Evolutionary conservation across 345 rosid species (phyloP).

Genomic region (Cardamine occulta): DNA sequence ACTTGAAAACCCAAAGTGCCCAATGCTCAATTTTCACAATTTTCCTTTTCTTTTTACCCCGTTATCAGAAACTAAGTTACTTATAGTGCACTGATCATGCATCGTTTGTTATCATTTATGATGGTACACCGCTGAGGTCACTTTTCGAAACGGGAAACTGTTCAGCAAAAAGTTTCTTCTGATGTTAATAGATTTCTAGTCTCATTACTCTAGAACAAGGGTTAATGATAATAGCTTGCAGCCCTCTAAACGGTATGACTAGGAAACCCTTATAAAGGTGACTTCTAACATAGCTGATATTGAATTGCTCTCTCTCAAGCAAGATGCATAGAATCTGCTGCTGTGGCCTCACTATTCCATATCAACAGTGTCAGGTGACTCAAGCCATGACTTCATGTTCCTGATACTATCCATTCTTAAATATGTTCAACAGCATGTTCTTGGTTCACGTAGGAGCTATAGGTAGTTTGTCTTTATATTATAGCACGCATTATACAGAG

Average conservation of each 20-base stretch:
- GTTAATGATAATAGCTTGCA: neutral
- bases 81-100: slow-evolving; percentile 12
- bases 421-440: slow-evolving; percentile 9
- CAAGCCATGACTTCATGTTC: slow-evolving; percentile 3
- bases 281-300: slow-evolving; percentile 8
- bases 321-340: slow-evolving; percentile 16
- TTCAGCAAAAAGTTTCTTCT: neutral
- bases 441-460: slow-evolving; percentile 19
- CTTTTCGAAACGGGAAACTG: slow-evolving; percentile 27
- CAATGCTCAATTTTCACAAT: slow-evolving; percentile 15
- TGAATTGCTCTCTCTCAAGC: slow-evolving; percentile 2
- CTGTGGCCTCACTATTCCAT: slow-evolving; percentile 8
- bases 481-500: slow-evolving; percentile 7
- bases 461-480: neutral
- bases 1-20: slow-evolving; percentile 17
- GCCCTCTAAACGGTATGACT: slow-evolving; percentile 12
- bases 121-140: slow-evolving; percentile 12
- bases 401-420: slow-evolving; percentile 14
- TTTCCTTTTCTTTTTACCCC: neutral
- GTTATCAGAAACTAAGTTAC: slow-evolving; percentile 11
- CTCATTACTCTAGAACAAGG: slow-evolving; percentile 8
- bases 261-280: slow-evolving; percentile 6
- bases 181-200: neutral
- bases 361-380: slow-evolving; percentile 19
- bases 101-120: slow-evolving; percentile 7